phyloP scores from a whole-genome alignment of 129 eudicot species.

The Tagetes patula region DNA sequence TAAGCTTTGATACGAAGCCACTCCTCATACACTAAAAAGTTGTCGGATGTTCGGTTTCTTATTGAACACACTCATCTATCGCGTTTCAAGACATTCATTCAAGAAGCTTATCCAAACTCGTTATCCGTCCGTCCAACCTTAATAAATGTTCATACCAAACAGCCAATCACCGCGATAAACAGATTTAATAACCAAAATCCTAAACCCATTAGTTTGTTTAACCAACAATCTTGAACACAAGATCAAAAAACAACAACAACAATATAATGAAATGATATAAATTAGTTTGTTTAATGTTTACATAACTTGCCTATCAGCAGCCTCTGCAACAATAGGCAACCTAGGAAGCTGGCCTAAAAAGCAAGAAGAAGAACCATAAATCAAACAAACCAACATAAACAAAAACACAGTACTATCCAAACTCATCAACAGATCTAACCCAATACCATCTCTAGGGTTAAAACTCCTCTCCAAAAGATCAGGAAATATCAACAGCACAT shows the following conservation, averaged over 20 bases:
- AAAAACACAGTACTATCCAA: conserved; percentile 93
- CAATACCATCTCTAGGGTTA: conserved; percentile 82
- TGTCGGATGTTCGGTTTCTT: too few relatives aligned
- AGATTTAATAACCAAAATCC: too few relatives aligned
- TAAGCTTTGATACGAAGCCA: too few relatives aligned
- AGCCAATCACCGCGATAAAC: too few relatives aligned
- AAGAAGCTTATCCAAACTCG: too few relatives aligned
- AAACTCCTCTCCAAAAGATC: conserved; percentile 80
- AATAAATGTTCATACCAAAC: too few relatives aligned
- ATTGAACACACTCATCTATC: too few relatives aligned
- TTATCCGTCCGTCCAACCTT: too few relatives aligned
- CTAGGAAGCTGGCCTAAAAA: conserved; percentile 57
- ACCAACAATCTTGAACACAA: neutral
- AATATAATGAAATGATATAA: neutral
- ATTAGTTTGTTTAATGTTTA: neutral
- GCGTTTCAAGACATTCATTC: too few relatives aligned
- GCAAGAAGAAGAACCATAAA: conserved; percentile 78
- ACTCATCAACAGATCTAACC: conserved; percentile 92
- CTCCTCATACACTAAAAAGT: too few relatives aligned
- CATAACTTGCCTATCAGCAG: conserved; percentile 16
- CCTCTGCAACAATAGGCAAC: conserved; percentile 13
- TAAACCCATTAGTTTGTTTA: too few relatives aligned
- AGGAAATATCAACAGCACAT: conserved; percentile 84
- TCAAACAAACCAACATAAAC: conserved; percentile 78
- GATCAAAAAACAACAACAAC: neutral